Evolutionary conservation across 495 filamentous ascomycete species (phyloP), one percentile per base, ranked within the genome.

Genomic region (Emericellopsis terricola): DNA sequence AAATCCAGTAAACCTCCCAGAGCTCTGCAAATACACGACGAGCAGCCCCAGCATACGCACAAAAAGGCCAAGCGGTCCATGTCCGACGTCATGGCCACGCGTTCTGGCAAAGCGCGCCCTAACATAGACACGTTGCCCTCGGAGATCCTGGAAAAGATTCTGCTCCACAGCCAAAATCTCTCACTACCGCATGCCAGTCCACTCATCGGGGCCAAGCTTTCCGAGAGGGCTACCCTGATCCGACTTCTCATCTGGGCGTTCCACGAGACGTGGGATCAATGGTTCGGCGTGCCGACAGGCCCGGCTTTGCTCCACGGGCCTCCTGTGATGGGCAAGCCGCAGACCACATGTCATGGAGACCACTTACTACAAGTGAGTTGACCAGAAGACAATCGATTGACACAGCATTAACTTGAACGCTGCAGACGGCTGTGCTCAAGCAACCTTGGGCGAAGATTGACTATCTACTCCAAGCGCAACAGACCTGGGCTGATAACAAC

Each of bases 111-210:
- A 19, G 15, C 15, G 4, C 33, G 33, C 11, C 20, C 3, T 4
- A 35, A 19, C 1, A 19, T 35, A n/a, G 33, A 35, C 33, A 24
- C 33, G 8, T 19, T 38, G 8, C 36, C 36, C 7, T 15, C 29
- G 3, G 36, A 38, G 17, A 23, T 38, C 19, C 17, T 32, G 19
- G 36, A 38, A n/a, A 38, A 5, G 8, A 38, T 38, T n/a, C 14
- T 38, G 14, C 13, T 38, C 4, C 19, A 26, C 20, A 38, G 36
- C 19, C 8, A 8, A 15, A 38, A 38, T 19, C 29, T 32, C n/a
- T 9, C 19, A 14, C 17, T 38, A 1, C 29, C 36, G 7, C 18
- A 20, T 2, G 19, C 20, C 13, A 32, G 19, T 26, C 19, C 20
- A 9, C n/a, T 23, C 19, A 15, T 38, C 15, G 36, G 36, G 19